These are phyloP conservation scores for Fusarium sp. DNA, from an alignment of 2,329 filamentous ascomycete genomes.

Conservation along the genomic window DNA sequence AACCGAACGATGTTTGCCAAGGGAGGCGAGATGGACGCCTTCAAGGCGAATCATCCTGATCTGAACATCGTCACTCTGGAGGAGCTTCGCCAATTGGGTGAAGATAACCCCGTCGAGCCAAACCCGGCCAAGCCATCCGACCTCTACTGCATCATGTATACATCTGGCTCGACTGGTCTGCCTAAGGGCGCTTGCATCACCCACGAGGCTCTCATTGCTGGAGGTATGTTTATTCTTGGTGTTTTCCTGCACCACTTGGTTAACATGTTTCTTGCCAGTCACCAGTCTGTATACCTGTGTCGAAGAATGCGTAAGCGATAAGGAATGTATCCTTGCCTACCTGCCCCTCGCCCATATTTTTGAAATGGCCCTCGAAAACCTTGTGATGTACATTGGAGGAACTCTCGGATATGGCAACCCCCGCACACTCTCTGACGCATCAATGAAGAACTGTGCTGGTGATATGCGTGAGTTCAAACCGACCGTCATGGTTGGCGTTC, in stretches of 20 bases:
- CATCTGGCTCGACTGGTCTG: conserved; percentile 88
- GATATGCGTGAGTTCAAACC: conserved; percentile 94
- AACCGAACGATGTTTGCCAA: conserved; percentile 66
- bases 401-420: conserved; percentile 95
- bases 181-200: conserved; percentile 91
- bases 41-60: conserved; percentile 68
- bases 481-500: conserved; percentile 92
- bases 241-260: conserved; percentile 13
- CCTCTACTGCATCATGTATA: conserved; percentile 87
- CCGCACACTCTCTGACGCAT: conserved; percentile 86
- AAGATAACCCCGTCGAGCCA: conserved; percentile 78
- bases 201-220: conserved; percentile 84
- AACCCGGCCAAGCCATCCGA: conserved; percentile 80
- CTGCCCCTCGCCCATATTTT: conserved; percentile 96
- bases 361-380: conserved; percentile 95
- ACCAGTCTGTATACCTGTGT: conserved; percentile 85
- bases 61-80: conserved; percentile 67
- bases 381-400: conserved; percentile 88
- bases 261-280: conserved; percentile 59
- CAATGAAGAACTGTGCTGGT: conserved; percentile 89
- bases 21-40: conserved; percentile 64
- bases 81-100: conserved; percentile 68
- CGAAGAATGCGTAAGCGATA: conserved; percentile 80
- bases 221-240: conserved; percentile 61
- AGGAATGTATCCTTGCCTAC: conserved; percentile 88